Conservation (phyloP, 768 basidiomycete genomes). For the Xerocomellus chrysenteron region DNA sequence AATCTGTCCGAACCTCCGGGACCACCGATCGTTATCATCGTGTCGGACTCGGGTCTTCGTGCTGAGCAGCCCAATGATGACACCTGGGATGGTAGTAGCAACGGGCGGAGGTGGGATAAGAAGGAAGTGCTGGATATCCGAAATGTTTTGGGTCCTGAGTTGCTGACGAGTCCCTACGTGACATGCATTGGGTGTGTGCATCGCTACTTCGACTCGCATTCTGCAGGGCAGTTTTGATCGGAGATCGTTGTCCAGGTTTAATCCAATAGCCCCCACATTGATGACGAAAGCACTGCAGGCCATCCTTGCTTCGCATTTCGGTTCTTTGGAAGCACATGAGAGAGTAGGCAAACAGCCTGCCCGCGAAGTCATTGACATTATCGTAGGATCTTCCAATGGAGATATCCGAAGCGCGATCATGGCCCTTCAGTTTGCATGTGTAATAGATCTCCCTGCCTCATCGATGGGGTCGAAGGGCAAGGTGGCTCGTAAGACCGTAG, state of each 20-base stretch:
- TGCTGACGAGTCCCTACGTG: constrained; percentile 72
- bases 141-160: constrained; percentile 64
- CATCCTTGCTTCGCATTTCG: constrained; percentile 51
- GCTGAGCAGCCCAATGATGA: constrained; percentile 58
- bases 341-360: constrained; percentile 41
- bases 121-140: constrained; percentile 64
- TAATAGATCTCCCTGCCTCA: constrained; percentile 34
- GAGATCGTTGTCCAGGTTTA: constrained; percentile 58
- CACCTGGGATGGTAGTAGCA: constrained; percentile 44
- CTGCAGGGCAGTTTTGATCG: not conserved
- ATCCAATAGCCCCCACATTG: constrained; percentile 86
- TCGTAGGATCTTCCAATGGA: constrained; percentile 80
- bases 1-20: constrained; percentile 23
- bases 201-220: not conserved
- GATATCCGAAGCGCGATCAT: constrained; percentile 94
- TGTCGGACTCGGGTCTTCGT: constrained; percentile 80
- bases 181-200: constrained; percentile 71
- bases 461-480: constrained; percentile 21
- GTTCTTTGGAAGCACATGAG: constrained; percentile 21
- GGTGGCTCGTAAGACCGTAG: constrained; percentile 33
- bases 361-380: constrained; percentile 67
- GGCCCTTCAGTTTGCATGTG: constrained; percentile 84
- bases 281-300: constrained; percentile 74
- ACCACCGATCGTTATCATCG: constrained; percentile 74
- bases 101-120: constrained; percentile 45